Base-by-base conservation (phyloP, 2,329 filamentous ascomycete species). In the Amylocarpus encephaloides region DNA sequence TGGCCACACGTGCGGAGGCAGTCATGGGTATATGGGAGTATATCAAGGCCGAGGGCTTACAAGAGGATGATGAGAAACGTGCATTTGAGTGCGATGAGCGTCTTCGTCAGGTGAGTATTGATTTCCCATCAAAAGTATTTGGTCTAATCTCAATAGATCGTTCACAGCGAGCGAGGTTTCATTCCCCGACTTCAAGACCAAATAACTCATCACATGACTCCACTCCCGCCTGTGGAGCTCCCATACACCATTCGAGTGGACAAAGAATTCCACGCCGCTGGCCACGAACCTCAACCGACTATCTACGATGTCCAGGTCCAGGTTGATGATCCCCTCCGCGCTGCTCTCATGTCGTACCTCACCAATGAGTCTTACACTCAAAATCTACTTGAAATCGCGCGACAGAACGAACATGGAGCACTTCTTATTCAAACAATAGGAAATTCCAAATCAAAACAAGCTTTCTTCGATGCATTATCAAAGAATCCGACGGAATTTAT, bases 21-120 rank as follows among this genome's bases (percentile, higher is more conserved):
- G 83, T 95, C 26, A 88, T 94, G 76, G 91, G 87, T 12, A 79
- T 98, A 30, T 98, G 91, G 89, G 91, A 96, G 66, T 98, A 98
- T 63, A 87, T 95, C 58, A 85, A 88, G 60, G 77, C 87, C 16
- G 86, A 88, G 74, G 83, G 85, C 15, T 73, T 98, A 42, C 89
- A 95, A 67, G 92, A 96, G 66, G 91, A 95, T 57, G 92, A 97
- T 53, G 93, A 98, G 66, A 93, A 93, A 73, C 81, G 93, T 54
- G 86, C 87, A 53, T 92, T 98, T 61, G 85, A 88, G 35, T 97
- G 93, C 64, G 92, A 98, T 64, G 85, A 91, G 39, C 77, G 84
- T 42, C 68, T 98, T 46, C 85, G 80, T 70, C 81, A 80, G 68
- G 89, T 95, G 71, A 64, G 79, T 67, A 33, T 39, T 44, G 26